Evolutionary conservation across 768 basidiomycete genomes (phyloP), one percentile per base, ranked within the genome.

Genomic region (Lentinula sp.): DNA sequence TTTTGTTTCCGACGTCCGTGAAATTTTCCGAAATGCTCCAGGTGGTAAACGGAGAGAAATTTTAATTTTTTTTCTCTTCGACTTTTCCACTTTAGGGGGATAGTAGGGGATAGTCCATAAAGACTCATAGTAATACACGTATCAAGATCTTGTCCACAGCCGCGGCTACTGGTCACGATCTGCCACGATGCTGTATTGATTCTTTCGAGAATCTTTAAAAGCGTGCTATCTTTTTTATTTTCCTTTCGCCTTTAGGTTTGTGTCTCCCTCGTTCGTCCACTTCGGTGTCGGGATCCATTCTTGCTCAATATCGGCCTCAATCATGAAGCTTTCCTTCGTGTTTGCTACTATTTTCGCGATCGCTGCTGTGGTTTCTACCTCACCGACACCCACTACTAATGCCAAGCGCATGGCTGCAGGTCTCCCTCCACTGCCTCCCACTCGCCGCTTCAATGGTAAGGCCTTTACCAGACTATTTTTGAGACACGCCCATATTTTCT

Each of bases 351-450:
- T 35, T 6, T 7, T 57, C 1, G 42, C 56, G 5, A 5, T 42
- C 5, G 39, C 43, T n/a, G 15, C 56, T 35, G 56, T 28, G 28
- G 56, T 57, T 4, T 43, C 42, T 18, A 28, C 56, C 23, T 43
- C 32, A 13, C 56, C 56, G 5, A 43, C 56, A 13, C 43, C 56
- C 18, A 46, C 21, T 9, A 57, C 56, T 9, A 61, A 61, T 15
- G 61, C 61, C 15, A 42, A 56, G n/a, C 61, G 61, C 7, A 32
- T 61, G 53, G 53, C 61, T 21, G 54, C 28, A 35, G 61, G 61
- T 34, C 61, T 61, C 23, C 61, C 61, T 11, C 61, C 61, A 4
- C 54, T 61, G 18, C 61, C 61, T 0, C 61, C 61, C 18, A 37
- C 46, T 23, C 42, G 40, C 31, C 56, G 56, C 16, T 28, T 4